phyloP scores from a whole-genome alignment of 164 flowering plant species.

The Paratinospora sagittata region DNA sequence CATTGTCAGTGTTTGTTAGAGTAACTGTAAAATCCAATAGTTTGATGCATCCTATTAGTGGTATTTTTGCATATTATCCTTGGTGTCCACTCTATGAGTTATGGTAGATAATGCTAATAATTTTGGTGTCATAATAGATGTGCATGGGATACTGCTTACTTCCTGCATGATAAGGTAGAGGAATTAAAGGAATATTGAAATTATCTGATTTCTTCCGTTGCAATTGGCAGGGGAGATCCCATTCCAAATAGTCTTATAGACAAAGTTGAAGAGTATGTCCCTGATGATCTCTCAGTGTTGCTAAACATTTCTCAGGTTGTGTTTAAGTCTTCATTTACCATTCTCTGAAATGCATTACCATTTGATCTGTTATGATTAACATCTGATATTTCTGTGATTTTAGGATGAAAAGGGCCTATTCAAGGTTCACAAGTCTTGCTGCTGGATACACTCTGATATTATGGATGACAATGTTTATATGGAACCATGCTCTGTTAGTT shows the following conservation, averaged over 20 bases:
- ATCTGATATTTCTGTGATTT: constrained; percentile 16
- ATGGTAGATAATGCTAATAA: neutral
- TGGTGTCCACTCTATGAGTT: neutral
- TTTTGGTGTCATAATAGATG: neutral
- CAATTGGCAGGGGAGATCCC: constrained; percentile 74
- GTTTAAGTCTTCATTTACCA: constrained; percentile 1
- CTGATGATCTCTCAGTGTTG: constrained; percentile 53
- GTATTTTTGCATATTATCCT: neutral
- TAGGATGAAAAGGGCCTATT: constrained; percentile 33
- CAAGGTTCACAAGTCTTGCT: constrained; percentile 31
- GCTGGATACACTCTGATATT: constrained; percentile 91
- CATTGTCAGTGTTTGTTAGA: neutral
- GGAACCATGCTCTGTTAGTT: constrained; percentile 34
- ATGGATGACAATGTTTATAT: constrained; percentile 93
- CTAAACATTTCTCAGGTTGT: constrained; percentile 43
- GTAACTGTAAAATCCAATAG: neutral
- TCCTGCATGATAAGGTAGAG: neutral
- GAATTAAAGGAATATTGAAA: neutral
- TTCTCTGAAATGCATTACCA: neutral
- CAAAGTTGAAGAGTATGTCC: constrained; percentile 70
- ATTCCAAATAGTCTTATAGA: constrained; percentile 62
- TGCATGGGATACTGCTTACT: neutral
- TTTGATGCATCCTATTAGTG: neutral
- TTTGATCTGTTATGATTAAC: constrained; percentile 2
- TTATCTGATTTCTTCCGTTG: constrained; percentile 11